Evolutionary conservation across 441 rosid species (phyloP).

Genomic region (Hypseocharis bilobata): DNA sequence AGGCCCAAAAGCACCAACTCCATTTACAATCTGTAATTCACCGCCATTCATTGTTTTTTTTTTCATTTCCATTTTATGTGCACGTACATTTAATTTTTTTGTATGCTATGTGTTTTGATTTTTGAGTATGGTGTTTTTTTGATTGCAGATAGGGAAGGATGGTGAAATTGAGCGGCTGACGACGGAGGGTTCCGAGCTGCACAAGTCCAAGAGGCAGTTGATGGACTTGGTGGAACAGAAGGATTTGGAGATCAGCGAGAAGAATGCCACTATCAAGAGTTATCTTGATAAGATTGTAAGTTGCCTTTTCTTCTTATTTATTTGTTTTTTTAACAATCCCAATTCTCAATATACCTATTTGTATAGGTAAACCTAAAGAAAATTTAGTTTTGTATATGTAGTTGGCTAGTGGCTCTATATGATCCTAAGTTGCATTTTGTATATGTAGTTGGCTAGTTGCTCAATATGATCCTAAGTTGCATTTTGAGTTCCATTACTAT

Average conservation of each 20-base stretch:
- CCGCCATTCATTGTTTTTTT: background rate
- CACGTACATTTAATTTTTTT: background rate
- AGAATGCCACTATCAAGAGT: constrained; percentile 52
- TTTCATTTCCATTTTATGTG: background rate
- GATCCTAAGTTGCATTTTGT: too few species aligned
- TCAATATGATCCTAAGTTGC: too few species aligned
- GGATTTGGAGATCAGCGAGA: constrained; percentile 70
- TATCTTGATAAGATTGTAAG: constrained; percentile 80
- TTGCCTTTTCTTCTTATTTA: background rate
- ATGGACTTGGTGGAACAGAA: constrained; percentile 71
- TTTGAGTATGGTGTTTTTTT: background rate
- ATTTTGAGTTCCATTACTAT: too few species aligned
- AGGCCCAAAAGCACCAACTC: constrained; percentile 75
- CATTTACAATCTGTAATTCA: constrained; percentile 51
- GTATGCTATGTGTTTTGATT: background rate
- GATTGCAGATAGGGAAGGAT: constrained; percentile 63
- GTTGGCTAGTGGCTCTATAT: too few species aligned
- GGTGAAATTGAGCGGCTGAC: constrained; percentile 67
- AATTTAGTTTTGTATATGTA: too few species aligned
- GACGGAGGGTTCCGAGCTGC: constrained; percentile 58
- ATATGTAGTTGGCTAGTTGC: too few species aligned
- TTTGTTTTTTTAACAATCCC: too few species aligned
- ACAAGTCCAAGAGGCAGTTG: constrained; percentile 78
- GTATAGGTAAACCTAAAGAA: too few species aligned
- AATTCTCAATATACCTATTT: too few species aligned